Conservation (phyloP, 139 green algal species). For the Mesostigma viride region DNA sequence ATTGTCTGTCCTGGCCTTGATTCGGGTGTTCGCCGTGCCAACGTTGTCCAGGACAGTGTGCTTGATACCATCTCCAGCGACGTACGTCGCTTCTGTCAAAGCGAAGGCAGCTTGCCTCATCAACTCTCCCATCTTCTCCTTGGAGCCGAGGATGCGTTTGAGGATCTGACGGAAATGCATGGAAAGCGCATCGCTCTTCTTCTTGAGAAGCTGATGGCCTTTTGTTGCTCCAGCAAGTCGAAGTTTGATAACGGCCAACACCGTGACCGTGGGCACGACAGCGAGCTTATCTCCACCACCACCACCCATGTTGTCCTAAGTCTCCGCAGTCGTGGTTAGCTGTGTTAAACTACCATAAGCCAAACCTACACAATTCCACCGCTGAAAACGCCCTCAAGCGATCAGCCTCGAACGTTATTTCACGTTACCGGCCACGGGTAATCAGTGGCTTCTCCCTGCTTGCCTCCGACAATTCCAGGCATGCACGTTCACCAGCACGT, state of each 20-base stretch:
- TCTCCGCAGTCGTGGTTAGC: too few relatives aligned
- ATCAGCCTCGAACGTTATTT: too few relatives aligned
- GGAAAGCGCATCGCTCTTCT: slow-evolving; percentile 96
- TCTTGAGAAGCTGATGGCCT: slow-evolving; percentile 93
- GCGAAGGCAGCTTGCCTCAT: slow-evolving; percentile 88
- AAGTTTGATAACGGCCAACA: slow-evolving; percentile 80
- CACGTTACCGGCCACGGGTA: too few relatives aligned
- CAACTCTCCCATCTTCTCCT: slow-evolving; percentile 76
- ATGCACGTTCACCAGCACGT: too few relatives aligned
- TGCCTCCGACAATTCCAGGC: too few relatives aligned
- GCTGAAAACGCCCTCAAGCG: too few relatives aligned
- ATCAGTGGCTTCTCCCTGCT: too few relatives aligned
- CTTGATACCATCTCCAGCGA: slow-evolving; percentile 79
- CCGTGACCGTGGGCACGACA: slow-evolving; percentile 82
- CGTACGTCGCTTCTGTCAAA: slow-evolving; percentile 87
- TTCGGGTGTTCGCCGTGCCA: slow-evolving; percentile 34
- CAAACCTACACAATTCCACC: too few relatives aligned
- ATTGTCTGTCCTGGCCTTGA: slow-evolving; percentile 71
- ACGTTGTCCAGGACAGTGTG: slow-evolving; percentile 91
- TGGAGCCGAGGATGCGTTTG: slow-evolving; percentile 75
- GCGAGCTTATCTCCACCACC: too few relatives aligned
- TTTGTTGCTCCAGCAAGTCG: slow-evolving; percentile 80
- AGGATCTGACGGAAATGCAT: slow-evolving; percentile 61
- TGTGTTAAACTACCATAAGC: too few relatives aligned
- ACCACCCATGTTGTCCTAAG: too few relatives aligned